These are phyloP conservation scores for Petrea volubilis DNA, from an alignment of 257 asterid species.

Conservation along the genomic window DNA sequence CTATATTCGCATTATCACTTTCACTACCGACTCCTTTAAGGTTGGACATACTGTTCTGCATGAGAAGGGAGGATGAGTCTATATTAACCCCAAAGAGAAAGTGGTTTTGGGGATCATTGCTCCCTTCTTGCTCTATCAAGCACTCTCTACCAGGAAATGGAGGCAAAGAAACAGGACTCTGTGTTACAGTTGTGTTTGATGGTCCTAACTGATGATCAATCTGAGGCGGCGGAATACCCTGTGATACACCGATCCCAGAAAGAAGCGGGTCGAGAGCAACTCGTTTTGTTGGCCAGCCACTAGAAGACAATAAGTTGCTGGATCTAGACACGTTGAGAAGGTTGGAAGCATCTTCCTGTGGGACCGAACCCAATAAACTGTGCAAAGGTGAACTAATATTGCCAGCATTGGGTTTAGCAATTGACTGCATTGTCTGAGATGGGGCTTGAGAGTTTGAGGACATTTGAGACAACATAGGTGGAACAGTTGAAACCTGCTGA, in stretches of 20 bases:
- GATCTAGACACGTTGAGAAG: slow-evolving; percentile 44
- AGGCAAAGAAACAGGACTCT: slow-evolving; percentile 54
- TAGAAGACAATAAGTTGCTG: slow-evolving; percentile 38
- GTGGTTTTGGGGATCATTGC: slow-evolving; percentile 61
- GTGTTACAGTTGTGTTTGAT: slow-evolving; percentile 31
- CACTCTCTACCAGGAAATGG: slow-evolving; percentile 75
- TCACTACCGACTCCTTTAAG: slow-evolving; percentile 52
- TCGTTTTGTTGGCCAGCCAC: slow-evolving; percentile 65
- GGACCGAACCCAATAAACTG: slow-evolving; percentile 46
- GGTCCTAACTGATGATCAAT: slow-evolving; percentile 41
- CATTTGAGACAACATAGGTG: slow-evolving; percentile 39
- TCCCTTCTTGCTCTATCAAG: slow-evolving; percentile 54
- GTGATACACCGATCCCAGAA: slow-evolving; percentile 28
- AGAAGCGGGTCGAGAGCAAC: slow-evolving; percentile 59
- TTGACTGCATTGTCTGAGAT: slow-evolving; percentile 37
- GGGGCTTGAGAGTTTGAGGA: slow-evolving; percentile 44
- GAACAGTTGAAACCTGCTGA: slow-evolving; percentile 37
- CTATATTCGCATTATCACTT: slow-evolving; percentile 39
- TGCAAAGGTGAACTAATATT: slow-evolving; percentile 52
- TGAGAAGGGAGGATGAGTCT: slow-evolving; percentile 56
- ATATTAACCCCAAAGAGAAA: slow-evolving; percentile 65
- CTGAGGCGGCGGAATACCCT: slow-evolving; percentile 28
- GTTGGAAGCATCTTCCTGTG: slow-evolving; percentile 51
- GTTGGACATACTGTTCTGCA: slow-evolving; percentile 51
- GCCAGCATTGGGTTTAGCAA: slow-evolving; percentile 31